Conservation (phyloP, 192 early-diverging fungal genomes). For the Backusella liffmaniae region DNA sequence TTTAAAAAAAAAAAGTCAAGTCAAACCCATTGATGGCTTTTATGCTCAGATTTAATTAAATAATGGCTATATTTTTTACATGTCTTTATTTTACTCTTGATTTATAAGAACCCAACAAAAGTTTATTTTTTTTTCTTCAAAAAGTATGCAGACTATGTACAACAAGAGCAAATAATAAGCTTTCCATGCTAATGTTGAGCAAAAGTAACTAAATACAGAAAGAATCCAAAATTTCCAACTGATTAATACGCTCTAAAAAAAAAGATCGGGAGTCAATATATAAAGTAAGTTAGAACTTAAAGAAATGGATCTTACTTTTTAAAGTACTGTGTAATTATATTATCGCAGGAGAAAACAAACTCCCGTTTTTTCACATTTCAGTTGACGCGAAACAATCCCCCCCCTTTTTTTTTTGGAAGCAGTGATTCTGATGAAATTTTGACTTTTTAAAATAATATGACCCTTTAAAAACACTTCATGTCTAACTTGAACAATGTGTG, state of each 20-base stretch:
- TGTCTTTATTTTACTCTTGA: too few relatives aligned
- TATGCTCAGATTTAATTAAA: not conserved
- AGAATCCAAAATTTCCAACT: not conserved
- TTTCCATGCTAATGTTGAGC: not conserved
- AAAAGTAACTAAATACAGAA: constrained; percentile 1
- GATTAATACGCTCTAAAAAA: not conserved
- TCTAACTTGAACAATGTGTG: too few relatives aligned
- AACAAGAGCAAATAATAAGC: not conserved
- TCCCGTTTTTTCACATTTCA: not conserved
- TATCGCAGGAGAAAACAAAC: not conserved
- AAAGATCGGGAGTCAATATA: not conserved
- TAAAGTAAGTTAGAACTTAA: not conserved
- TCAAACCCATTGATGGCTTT: not conserved
- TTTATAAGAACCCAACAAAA: too few relatives aligned
- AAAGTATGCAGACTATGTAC: not conserved
- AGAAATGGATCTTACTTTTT: not conserved
- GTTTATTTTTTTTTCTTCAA: not conserved
- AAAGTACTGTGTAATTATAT: not conserved
- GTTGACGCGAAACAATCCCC: not conserved
- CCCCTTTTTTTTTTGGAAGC: not conserved
- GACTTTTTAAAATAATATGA: not conserved
- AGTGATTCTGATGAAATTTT: not conserved
- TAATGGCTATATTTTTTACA: too few relatives aligned
- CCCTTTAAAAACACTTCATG: not conserved
- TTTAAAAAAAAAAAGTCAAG: not conserved